Evolutionary conservation across 352 stramenopile genomes (phyloP).

Genomic region (Pythium rishiriense): DNA sequence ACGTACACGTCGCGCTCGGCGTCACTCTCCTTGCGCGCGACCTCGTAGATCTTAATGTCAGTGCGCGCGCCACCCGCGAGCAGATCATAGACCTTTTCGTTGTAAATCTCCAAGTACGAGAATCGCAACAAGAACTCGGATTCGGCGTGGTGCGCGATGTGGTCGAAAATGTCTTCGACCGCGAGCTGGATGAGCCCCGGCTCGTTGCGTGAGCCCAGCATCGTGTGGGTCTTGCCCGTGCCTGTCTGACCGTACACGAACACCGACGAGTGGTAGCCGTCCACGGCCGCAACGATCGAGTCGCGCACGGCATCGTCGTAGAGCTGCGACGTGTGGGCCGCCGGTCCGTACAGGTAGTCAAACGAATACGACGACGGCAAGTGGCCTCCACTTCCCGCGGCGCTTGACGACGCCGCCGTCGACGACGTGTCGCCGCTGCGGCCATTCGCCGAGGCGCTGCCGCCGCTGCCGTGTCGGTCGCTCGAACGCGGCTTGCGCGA

Average conservation of each 20-base stretch:
- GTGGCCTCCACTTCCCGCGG: conserved; percentile 27
- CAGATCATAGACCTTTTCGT: conserved; percentile 97
- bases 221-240: conserved; percentile 86
- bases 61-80: conserved; percentile 66
- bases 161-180: conserved; percentile 87
- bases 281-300: conserved; percentile 64
- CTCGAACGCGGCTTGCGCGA: conserved; percentile 13
- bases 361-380: conserved; percentile 82
- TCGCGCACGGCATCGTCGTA: conserved; percentile 86
- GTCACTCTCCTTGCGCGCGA: conserved; percentile 43
- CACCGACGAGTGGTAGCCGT: conserved; percentile 85
- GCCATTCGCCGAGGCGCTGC: conserved; percentile 16
- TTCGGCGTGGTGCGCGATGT: conserved; percentile 58
- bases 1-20: conserved; percentile 24
- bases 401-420: conserved; percentile 6
- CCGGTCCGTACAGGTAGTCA: conserved; percentile 84
- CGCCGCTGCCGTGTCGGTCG: conserved; percentile 30
- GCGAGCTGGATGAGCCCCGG: conserved; percentile 84
- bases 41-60: conserved; percentile 79
- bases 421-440: conserved; percentile 10
- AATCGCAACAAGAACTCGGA: conserved; percentile 80
- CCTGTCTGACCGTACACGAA: conserved; percentile 93
- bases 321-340: conserved; percentile 65
- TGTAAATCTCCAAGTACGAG: conserved; percentile 98
- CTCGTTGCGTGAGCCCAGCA: conserved; percentile 57